Evolutionary conservation across 176 grass and related monocot species (phyloP).

Genomic region (Aegilops sharonensis): DNA sequence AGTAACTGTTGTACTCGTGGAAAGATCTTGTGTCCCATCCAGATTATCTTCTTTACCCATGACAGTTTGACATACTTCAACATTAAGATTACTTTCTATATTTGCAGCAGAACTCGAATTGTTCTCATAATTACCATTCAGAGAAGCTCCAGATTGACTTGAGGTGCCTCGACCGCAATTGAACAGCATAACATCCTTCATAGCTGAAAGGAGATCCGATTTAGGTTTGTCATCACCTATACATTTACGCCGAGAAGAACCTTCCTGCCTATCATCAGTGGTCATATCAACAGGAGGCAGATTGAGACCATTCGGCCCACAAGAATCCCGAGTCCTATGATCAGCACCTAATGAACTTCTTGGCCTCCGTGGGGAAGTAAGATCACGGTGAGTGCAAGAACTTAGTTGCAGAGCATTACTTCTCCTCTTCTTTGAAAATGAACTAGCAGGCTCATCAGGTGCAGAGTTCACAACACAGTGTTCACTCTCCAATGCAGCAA

Average conservation of each 20-base stretch:
- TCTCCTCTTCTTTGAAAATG: constrained; percentile 49
- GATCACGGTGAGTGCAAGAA: constrained; percentile 27
- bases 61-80: constrained; percentile 45
- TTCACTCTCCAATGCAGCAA: constrained; percentile 24
- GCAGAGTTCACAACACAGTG: constrained; percentile 52
- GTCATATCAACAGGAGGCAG: constrained; percentile 36
- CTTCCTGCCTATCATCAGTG: constrained; percentile 32
- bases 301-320: constrained; percentile 37
- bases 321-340: constrained; percentile 22
- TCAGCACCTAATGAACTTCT: constrained; percentile 52
- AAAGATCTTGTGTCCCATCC: constrained; percentile 51
- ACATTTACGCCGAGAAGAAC: constrained; percentile 17
- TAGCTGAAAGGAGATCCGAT: constrained; percentile 22
- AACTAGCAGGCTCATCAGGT: constrained; percentile 48
- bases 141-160: constrained; percentile 32
- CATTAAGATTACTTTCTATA: constrained; percentile 25
- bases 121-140: constrained; percentile 29
- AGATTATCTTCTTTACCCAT: constrained; percentile 44
- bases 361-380: constrained; percentile 18
- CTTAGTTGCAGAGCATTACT: constrained; percentile 32
- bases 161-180: constrained; percentile 25
- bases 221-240: constrained; percentile 29
- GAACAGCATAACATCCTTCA: constrained; percentile 15
- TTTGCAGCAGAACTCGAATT: constrained; percentile 4
- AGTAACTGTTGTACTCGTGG: constrained; percentile 37